phyloP scores from a whole-genome alignment of 768 basidiomycete species.

The Lentinula raphanica region DNA sequence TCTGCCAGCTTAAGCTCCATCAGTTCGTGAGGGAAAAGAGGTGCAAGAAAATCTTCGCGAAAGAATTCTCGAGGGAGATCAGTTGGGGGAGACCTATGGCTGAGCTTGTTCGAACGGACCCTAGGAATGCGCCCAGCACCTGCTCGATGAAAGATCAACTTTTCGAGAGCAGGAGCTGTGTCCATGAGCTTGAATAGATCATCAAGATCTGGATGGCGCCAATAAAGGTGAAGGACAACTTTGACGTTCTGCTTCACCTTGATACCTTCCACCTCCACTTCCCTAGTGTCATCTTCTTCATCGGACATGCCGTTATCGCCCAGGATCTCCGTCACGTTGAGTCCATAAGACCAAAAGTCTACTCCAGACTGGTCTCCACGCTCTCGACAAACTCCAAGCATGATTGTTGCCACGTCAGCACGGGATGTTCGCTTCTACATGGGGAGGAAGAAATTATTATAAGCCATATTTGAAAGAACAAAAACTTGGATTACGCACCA shows the following conservation, averaged over 20 bases:
- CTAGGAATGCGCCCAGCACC: background rate
- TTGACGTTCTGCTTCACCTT: background rate
- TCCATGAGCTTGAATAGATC: background rate
- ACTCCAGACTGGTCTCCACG: background rate
- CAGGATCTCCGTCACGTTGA: background rate
- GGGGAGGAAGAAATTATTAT: background rate
- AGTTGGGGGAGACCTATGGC: background rate
- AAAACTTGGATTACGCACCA: background rate
- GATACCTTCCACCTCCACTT: background rate
- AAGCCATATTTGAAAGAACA: background rate
- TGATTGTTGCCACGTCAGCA: background rate
- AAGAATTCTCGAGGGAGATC: background rate
- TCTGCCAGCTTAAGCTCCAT: background rate
- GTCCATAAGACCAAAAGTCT: background rate
- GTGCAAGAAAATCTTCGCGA: background rate
- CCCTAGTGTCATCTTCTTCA: background rate
- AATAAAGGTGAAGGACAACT: background rate
- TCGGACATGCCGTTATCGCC: slow-evolving; percentile 2
- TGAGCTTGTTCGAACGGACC: background rate
- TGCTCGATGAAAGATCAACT: background rate
- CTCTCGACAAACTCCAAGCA: background rate
- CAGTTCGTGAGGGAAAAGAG: background rate
- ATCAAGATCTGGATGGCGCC: background rate
- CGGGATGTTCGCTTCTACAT: slow-evolving; percentile 1
- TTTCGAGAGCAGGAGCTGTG: background rate